These are phyloP conservation scores for Rhizoclosmatium sp. DNA, from an alignment of 192 early-diverging fungal genomes.

Conservation along the genomic window DNA sequence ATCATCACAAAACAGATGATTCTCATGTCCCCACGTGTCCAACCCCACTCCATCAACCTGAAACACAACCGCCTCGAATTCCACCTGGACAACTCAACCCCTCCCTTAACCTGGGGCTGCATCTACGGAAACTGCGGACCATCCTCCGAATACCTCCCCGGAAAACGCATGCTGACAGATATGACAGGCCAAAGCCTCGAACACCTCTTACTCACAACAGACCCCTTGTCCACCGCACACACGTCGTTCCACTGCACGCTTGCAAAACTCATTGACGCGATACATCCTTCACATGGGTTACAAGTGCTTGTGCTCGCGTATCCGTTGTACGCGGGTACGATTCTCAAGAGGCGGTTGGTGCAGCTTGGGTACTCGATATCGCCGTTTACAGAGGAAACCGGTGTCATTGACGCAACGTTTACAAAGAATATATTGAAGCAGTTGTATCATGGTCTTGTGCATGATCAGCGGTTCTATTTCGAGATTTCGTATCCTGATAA, in stretches of 20 bases:
- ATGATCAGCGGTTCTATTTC: conserved; percentile 56
- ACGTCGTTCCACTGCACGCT: conserved; percentile 49
- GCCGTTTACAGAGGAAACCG: conserved; percentile 40
- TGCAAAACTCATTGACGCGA: conserved; percentile 53
- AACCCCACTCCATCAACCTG: background rate
- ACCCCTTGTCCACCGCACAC: background rate
- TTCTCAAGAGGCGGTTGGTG: conserved; percentile 51
- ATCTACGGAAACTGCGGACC: conserved; percentile 42
- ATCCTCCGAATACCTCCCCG: conserved; percentile 24
- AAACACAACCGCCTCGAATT: conserved; percentile 27
- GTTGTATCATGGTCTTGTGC: conserved; percentile 44
- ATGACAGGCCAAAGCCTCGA: conserved; percentile 49
- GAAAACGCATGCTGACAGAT: conserved; percentile 32
- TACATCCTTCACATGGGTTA: conserved; percentile 60
- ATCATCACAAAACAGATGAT: conserved; percentile 18
- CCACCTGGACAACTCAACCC: conserved; percentile 2
- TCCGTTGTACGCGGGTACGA: conserved; percentile 44
- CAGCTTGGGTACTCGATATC: conserved; percentile 53
- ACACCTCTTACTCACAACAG: conserved; percentile 19
- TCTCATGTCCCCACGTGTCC: background rate
- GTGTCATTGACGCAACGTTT: conserved; percentile 42
- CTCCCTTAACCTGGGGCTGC: conserved; percentile 33
- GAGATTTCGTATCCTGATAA: conserved; percentile 55
- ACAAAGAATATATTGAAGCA: conserved; percentile 49
- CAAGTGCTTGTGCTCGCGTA: conserved; percentile 53